Conservation (phyloP, 345 rosid species). For the Corchorus capsularis region DNA sequence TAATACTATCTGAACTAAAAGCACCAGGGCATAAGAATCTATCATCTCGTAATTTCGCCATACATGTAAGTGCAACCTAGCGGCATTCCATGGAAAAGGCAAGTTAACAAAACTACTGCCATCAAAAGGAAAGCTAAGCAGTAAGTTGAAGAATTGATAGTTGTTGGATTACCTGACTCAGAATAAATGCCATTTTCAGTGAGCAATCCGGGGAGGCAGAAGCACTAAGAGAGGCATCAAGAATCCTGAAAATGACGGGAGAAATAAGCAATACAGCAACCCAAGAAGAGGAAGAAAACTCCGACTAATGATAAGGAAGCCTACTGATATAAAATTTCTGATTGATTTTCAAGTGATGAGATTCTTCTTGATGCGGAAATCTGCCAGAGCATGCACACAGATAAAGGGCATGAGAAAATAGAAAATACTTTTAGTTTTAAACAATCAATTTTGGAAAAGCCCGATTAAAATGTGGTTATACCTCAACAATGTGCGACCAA, state of each 20-base stretch:
- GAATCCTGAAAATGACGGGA: conserved; percentile 61
- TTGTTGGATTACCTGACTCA: conserved; percentile 60
- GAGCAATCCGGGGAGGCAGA: conserved; percentile 97
- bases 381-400: conserved; percentile 35
- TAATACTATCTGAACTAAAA: conserved; percentile 67
- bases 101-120: neutral
- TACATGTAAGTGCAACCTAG: conserved; percentile 96
- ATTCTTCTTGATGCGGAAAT: conserved; percentile 82
- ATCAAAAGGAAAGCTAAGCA: conserved; percentile 12
- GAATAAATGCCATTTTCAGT: conserved; percentile 81
- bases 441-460: neutral
- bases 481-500: conserved; percentile 97
- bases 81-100: conserved; percentile 25
- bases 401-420: conserved; percentile 11
- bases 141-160: neutral
- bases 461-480: conserved; percentile 27
- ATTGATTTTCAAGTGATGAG: conserved; percentile 65
- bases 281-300: conserved; percentile 19
- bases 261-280: conserved; percentile 30
- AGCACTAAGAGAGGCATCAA: conserved; percentile 86
- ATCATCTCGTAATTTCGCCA: conserved; percentile 94
- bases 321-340: conserved; percentile 82
- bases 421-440: neutral
- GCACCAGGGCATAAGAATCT: conserved; percentile 66
- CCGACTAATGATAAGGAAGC: conserved; percentile 28